Percentiles rank a stretch among this genome's conserved stretches.
phyloP scores from a whole-genome alignment of 169 alveolate genomes.

The Plasmodium vivax region DNA sequence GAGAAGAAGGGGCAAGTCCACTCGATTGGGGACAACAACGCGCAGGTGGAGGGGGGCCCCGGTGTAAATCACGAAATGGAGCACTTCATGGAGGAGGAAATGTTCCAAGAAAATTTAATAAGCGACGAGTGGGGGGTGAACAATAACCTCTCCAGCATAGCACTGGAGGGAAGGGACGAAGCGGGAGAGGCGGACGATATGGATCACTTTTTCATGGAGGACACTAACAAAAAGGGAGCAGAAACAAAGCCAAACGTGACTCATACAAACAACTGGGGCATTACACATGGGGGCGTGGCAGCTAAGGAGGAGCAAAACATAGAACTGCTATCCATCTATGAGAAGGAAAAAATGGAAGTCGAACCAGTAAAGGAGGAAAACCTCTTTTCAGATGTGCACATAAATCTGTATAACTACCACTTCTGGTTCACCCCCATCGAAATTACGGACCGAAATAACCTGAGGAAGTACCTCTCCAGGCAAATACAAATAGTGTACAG shows the following conservation, averaged over 20 bases:
- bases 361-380: neutral
- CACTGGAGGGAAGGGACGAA: conserved; percentile 1
- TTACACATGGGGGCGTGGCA: neutral
- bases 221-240: neutral
- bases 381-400: conserved; percentile 20
- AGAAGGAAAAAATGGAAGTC: conserved; percentile 14
- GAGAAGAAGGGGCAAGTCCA: neutral
- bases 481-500: conserved; percentile 72
- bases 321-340: neutral
- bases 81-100: conserved; percentile 22
- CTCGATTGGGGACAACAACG: neutral
- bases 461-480: conserved; percentile 72
- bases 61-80: neutral
- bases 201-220: neutral
- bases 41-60: neutral
- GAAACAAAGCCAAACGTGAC: neutral
- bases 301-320: neutral
- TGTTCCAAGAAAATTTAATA: neutral
- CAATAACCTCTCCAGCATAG: conserved; percentile 16
- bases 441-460: conserved; percentile 61
- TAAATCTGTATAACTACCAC: conserved; percentile 61
- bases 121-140: conserved; percentile 45
- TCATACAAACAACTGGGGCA: neutral
- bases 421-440: conserved; percentile 77
- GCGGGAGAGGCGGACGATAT: neutral